phyloP scores from a whole-genome alignment of 768 basidiomycete genomes.

The Mycena haematopus region DNA sequence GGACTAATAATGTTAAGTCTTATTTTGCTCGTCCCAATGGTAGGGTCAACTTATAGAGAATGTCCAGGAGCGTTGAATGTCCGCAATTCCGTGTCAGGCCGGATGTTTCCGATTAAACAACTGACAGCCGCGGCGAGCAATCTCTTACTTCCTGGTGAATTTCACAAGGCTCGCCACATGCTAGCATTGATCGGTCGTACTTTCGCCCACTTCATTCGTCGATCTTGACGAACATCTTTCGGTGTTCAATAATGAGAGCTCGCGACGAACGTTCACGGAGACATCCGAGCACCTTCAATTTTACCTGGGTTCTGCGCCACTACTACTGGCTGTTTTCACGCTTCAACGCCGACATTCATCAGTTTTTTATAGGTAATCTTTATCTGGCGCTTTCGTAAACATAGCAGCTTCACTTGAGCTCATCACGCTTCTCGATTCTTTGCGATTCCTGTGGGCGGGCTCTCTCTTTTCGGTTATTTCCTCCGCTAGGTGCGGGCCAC shows the following conservation, averaged over 20 bases:
- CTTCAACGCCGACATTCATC: neutral
- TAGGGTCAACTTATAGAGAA: too few species aligned
- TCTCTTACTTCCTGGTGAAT: neutral
- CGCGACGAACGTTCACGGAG: neutral
- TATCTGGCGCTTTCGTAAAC: neutral
- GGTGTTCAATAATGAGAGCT: neutral
- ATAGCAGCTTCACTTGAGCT: neutral
- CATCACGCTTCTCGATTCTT: neutral
- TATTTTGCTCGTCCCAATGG: too few species aligned
- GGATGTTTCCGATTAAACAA: too few species aligned
- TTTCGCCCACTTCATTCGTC: neutral
- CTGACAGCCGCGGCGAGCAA: too few species aligned
- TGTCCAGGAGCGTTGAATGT: too few species aligned
- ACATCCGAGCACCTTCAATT: neutral
- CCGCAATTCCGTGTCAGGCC: too few species aligned
- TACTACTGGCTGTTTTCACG: neutral
- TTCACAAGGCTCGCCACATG: neutral
- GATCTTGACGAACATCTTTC: neutral
- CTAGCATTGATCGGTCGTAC: neutral
- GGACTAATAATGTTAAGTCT: too few species aligned
- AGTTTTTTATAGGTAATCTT: neutral
- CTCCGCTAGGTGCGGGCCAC: neutral
- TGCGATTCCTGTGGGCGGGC: neutral
- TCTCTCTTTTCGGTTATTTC: neutral
- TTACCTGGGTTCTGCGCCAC: neutral